These are phyloP conservation scores for Botrytis hyacinthi DNA, from an alignment of 2,329 filamentous ascomycete species.

Conservation along the genomic window DNA sequence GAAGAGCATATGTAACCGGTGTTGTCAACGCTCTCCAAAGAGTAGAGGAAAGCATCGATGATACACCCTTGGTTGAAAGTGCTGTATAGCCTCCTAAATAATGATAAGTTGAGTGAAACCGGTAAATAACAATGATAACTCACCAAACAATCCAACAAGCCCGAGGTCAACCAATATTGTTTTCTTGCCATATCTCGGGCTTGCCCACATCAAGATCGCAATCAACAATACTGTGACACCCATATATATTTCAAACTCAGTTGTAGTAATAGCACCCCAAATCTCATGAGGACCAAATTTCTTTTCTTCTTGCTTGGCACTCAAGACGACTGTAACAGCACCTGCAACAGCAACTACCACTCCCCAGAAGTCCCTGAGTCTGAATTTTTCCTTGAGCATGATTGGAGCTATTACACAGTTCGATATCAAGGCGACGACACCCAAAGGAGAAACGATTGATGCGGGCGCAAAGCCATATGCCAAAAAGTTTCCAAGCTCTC, in stretches of 20 bases:
- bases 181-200: slow-evolving; percentile 76
- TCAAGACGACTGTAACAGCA: slow-evolving; percentile 88
- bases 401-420: slow-evolving; percentile 96
- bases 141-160: slow-evolving; percentile 89
- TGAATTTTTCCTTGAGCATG: slow-evolving; percentile 88
- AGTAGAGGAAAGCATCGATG: slow-evolving; percentile 88
- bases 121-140: slow-evolving; percentile 35
- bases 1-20: slow-evolving; percentile 84
- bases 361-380: slow-evolving; percentile 79
- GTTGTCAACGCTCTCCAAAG: slow-evolving; percentile 87
- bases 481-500: slow-evolving; percentile 93
- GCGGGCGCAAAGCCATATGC: slow-evolving; percentile 97
- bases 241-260: slow-evolving; percentile 90
- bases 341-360: slow-evolving; percentile 84
- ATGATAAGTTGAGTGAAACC: slow-evolving; percentile 19
- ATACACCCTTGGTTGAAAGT: slow-evolving; percentile 91
- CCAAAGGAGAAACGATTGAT: slow-evolving; percentile 93
- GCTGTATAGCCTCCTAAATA: slow-evolving; percentile 85
- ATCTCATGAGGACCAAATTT: slow-evolving; percentile 90
- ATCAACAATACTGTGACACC: slow-evolving; percentile 74
- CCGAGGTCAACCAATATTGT: slow-evolving; percentile 91
- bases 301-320: slow-evolving; percentile 82
- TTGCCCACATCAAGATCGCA: slow-evolving; percentile 73
- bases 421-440: slow-evolving; percentile 93
- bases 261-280: slow-evolving; percentile 80